Percentiles rank a stretch among this genome's conserved stretches.
Evolutionary conservation across 345 rosid species (phyloP).

Genomic region (Mercurialis annua): DNA sequence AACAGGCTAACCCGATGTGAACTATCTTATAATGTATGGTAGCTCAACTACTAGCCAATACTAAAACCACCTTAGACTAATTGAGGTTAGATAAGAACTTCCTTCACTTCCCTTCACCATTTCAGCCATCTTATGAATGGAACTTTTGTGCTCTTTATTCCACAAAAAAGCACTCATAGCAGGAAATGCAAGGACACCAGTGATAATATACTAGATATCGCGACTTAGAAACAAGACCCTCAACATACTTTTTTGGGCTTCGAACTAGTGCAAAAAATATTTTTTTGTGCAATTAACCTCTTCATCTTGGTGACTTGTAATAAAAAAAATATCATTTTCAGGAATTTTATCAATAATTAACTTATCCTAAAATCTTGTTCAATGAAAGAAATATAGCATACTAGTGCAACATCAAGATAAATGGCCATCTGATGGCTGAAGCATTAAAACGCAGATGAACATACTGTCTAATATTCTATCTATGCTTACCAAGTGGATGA

Average conservation of each 20-base stretch:
- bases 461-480: not conserved
- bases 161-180: too few relatives aligned
- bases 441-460: not conserved
- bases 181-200: too few relatives aligned
- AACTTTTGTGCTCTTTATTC: not conserved
- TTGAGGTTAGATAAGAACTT: not conserved
- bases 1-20: not conserved
- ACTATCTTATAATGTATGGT: not conserved
- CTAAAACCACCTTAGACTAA: not conserved
- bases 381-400: not conserved
- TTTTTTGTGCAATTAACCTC: too few relatives aligned
- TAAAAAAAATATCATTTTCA: too few relatives aligned
- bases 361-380: not conserved
- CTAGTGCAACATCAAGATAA: not conserved
- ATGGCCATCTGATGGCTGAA: not conserved
- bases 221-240: too few relatives aligned
- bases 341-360: too few relatives aligned
- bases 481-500: conserved; percentile 79
- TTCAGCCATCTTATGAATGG: not conserved
- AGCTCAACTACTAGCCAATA: not conserved
- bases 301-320: too few relatives aligned
- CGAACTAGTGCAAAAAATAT: too few relatives aligned
- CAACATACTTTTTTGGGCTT: too few relatives aligned
- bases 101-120: not conserved
- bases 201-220: too few relatives aligned